Percentiles rank a stretch among this genome's conserved stretches.
These are phyloP conservation scores for Vitis vinifera DNA, from an alignment of 164 flowering plant genomes.

Conservation along the genomic window DNA sequence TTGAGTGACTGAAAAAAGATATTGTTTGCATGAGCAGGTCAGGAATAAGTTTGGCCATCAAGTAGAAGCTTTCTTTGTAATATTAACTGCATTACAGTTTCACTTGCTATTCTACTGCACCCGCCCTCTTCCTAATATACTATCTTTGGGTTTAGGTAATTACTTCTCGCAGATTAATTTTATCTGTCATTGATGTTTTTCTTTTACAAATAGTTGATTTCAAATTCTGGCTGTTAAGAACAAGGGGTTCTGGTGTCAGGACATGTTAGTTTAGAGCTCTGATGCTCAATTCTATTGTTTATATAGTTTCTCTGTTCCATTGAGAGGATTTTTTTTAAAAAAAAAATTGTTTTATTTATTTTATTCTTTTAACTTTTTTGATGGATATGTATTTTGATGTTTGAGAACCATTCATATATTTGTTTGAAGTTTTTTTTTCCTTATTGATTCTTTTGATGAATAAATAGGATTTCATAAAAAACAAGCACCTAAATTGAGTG, in stretches of 20 bases:
- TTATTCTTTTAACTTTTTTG: too few species aligned
- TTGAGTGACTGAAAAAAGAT: conserved; percentile 7
- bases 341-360: too few species aligned
- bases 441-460: too few species aligned
- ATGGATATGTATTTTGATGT: too few species aligned
- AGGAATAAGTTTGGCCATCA: conserved; percentile 73
- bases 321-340: too few species aligned
- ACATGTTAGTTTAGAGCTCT: not conserved
- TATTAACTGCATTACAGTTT: conserved; percentile 78
- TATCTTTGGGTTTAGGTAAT: conserved; percentile 80
- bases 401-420: too few species aligned
- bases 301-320: too few species aligned
- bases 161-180: conserved; percentile 13
- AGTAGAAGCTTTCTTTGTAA: conserved; percentile 89
- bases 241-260: not conserved
- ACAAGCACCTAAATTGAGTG: too few species aligned
- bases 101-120: conserved; percentile 87
- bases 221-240: not conserved
- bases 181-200: conserved; percentile 1
- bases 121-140: conserved; percentile 94
- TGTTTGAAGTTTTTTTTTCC: too few species aligned
- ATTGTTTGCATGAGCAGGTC: conserved; percentile 51
- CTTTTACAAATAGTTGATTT: not conserved
- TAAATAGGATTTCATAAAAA: too few species aligned
- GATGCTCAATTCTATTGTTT: too few species aligned